phyloP scores from a whole-genome alignment of 2,329 filamentous ascomycete genomes.

The Claviceps quebecensis region DNA sequence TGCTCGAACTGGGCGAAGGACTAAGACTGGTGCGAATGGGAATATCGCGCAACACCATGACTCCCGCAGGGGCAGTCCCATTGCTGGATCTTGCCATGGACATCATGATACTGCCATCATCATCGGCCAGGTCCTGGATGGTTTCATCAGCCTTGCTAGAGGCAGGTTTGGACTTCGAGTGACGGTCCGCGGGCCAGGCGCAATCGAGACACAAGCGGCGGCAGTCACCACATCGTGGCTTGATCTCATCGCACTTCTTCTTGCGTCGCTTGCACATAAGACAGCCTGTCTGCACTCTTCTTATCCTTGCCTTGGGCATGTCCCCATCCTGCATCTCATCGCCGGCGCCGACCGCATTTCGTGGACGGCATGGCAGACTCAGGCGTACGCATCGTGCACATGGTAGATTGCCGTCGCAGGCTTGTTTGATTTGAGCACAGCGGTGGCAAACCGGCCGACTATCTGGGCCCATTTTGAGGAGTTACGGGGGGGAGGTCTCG shows the following conservation, averaged over 20 bases:
- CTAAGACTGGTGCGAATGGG: conserved; percentile 11
- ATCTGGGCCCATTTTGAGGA: conserved; percentile 14
- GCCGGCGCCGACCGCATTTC: conserved; percentile 9
- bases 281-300: conserved; percentile 25
- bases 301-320: conserved; percentile 19
- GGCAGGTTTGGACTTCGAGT: conserved; percentile 8
- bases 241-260: conserved; percentile 33
- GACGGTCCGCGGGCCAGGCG: conserved; percentile 16
- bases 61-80: not conserved
- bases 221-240: conserved; percentile 27
- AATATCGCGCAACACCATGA: conserved; percentile 8
- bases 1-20: conserved; percentile 9
- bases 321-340: conserved; percentile 8
- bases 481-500: not conserved
- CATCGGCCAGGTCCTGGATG: not conserved
- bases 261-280: conserved; percentile 30
- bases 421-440: conserved; percentile 23
- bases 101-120: not conserved
- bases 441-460: conserved; percentile 19
- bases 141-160: conserved; percentile 5
- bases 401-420: conserved; percentile 19
- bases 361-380: conserved; percentile 18
- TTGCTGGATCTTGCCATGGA: not conserved
- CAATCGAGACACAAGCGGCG: conserved; percentile 21
- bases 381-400: conserved; percentile 20